Base-by-base conservation (phyloP, 805 yeast genomes). In the Barnettozyma californica region DNA sequence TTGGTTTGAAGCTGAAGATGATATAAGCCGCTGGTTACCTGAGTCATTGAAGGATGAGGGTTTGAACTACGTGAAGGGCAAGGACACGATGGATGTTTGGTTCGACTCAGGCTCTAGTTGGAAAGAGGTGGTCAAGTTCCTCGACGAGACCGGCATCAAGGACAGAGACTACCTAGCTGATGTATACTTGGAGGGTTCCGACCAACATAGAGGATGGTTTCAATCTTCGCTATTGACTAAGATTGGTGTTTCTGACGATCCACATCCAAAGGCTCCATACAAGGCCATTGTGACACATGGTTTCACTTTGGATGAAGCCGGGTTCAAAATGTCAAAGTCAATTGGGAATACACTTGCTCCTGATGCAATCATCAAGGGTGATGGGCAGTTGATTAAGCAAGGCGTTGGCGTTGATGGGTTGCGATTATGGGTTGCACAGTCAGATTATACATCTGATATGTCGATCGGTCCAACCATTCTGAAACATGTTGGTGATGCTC, bases 201-300 rank as follows among this genome's bases (percentile, higher is more conserved):
- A 94, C 62, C 99, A 94, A 66, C 99, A 94, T 62, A 78, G 99
- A 51, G 99, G 99, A 1, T 94, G 99, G 99, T 94, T 94, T 64
- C 99, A 94, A 69, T 87, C 96, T 29, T 89, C 97, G 1, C 68
- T 94, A 25, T 69, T 94, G 49, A 90, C 95, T 21, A 86, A 81
- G 59, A 76, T 89, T 20, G 86, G 85, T 4, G 66, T 56, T 8
- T 54, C 66, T 6, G 52, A 50, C 23, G 58, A 53, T 1, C 20
- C 31, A 1, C 36, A 42, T 1, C 58, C 67, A 14, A 48, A 39
- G 0, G 80, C 87, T 0, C 98, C 99, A 0, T 94, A 78, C 66
- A 76, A 76, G 51, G 73, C 76, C 21, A 77, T 94, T 34, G 76
- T 94, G 25, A 94, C 99, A 0, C 99, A 94, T 65, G 99, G 99